Percentiles rank a stretch among this genome's conserved stretches.
Evolutionary conservation across 1,284 basidiomycete genomes (phyloP).

Genomic region (Puccinia horiana): DNA sequence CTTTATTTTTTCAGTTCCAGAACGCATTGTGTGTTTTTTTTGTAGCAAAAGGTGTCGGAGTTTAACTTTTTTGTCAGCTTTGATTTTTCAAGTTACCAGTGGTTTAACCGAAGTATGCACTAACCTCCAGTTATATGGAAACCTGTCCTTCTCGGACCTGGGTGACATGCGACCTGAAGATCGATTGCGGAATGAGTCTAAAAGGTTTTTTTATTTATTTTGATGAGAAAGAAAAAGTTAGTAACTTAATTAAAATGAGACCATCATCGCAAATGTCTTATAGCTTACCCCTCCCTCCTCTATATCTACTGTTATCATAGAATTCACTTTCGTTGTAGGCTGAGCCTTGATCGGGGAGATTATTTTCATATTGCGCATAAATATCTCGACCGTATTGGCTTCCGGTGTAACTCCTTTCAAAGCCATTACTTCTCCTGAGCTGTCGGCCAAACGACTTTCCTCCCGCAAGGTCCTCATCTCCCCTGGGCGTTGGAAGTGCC

Average conservation of each 20-base stretch:
- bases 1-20: background rate
- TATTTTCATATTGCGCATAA: constrained; percentile 7
- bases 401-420: background rate
- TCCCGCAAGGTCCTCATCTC: background rate
- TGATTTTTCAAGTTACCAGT: background rate
- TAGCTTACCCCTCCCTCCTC: constrained; percentile 12
- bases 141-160: background rate
- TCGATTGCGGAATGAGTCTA: constrained; percentile 8
- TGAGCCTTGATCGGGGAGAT: background rate
- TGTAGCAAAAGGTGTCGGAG: background rate
- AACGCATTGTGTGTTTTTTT: no score
- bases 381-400: background rate
- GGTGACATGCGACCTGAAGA: background rate
- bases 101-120: background rate
- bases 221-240: background rate
- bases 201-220: no score
- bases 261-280: background rate
- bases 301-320: constrained; percentile 31
- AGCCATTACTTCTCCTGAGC: background rate
- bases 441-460: background rate
- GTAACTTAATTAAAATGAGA: background rate
- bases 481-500: background rate
- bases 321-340: constrained; percentile 26
- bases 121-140: constrained; percentile 12
- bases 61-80: background rate